Evolutionary conservation across 169 alveolate genomes (phyloP), one percentile per base, ranked within the genome.

Genomic region (Eimeria maxima): DNA sequence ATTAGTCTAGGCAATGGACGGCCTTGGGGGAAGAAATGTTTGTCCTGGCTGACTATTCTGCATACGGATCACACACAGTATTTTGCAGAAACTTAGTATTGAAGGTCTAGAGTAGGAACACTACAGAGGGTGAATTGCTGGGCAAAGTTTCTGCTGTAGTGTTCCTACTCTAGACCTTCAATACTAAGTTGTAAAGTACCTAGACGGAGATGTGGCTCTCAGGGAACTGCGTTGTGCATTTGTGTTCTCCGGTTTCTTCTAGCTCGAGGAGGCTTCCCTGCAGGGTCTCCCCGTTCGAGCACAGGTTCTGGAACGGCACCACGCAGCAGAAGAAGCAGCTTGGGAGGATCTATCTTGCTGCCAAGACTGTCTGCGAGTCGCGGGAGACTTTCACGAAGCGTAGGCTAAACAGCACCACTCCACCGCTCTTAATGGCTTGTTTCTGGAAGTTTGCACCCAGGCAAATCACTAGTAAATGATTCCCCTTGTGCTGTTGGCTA

Each of bases 281-380:
- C 57, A 60, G 93, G 65, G 33, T 60, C 93, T 18, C 93, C 93
- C 60, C 7, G 53, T 20, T 22, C 47, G n/a, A 60, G 80, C 69
- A 11, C 38, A n/a, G 80, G 18, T 22, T 27, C 44, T 27, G 80
- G 33, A 3, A 5, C 33, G 29, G 80, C 33, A 29, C 29, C 93
- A 86, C 67, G 93, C 13, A 86, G 57, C 80, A 55, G 93, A 86
- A 86, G 78, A 44, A 60, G 78, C 78, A 86, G 80, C 78, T 57
- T 80, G 57, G 74, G 80, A 4, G 78, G 80, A 55, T 60, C 93
- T 0, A 22, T 33, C 42, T 33, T 29, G 93, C 73, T 33, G 60
- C 93, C 6, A 8, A 55, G 80, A 33, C 55, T 50, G 18, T 60
- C 93, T 33, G 42, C 55, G 10, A 60, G 55, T 18, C 93, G 93